Base-by-base conservation (phyloP, 2,329 filamentous ascomycete species). In the Aspergillus sp. region DNA sequence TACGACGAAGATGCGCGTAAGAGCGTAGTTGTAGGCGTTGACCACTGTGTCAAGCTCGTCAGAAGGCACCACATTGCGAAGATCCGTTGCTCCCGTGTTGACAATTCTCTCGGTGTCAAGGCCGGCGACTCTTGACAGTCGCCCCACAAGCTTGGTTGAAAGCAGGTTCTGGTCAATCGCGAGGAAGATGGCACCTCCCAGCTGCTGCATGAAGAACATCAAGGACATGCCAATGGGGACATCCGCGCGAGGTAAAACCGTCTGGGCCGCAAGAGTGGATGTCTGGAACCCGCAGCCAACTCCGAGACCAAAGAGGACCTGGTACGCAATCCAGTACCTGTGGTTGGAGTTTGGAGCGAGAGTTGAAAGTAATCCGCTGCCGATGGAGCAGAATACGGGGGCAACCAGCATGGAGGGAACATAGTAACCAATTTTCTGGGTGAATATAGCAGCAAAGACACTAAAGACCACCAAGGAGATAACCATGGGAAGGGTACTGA, bases 131-230 rank as follows among this genome's bases (percentile, higher is more conserved):
- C 31, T 19, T 1, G 48, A 54, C 15, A 64, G 19, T 9, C 38
- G 19, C 1, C 19, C 9, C 1, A 47, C 53, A 1, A 64, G 53
- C 11, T 55, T 43, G 13, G 54, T 63, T 2, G 61, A 55, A 15
- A 66, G 31, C 0, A 66, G 30, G 5, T 61, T 57, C 45, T 72
- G 63, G 6, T 65, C 57, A 4, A 57, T 47, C 3, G 57, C 74
- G 11, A 79, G 65, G 38, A 77, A 78, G 22, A 80, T 63, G 0
- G 76, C 64, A n/a, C 76, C 77, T 1, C 76, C 77, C 0, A 79
- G 67, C 1, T 73, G 74, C 54, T 77, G 74, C 25, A 69, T 59
- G 34, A 79, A 78, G 58, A 77, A 72, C 38, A 78, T 67, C 0
- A 77, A 61, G 0, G 76, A 69, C 9, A 73, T 71, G 7, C 76